These are phyloP conservation scores for Trichoderma guizhouense DNA, from an alignment of 2,329 filamentous ascomycete genomes.

Conservation along the genomic window DNA sequence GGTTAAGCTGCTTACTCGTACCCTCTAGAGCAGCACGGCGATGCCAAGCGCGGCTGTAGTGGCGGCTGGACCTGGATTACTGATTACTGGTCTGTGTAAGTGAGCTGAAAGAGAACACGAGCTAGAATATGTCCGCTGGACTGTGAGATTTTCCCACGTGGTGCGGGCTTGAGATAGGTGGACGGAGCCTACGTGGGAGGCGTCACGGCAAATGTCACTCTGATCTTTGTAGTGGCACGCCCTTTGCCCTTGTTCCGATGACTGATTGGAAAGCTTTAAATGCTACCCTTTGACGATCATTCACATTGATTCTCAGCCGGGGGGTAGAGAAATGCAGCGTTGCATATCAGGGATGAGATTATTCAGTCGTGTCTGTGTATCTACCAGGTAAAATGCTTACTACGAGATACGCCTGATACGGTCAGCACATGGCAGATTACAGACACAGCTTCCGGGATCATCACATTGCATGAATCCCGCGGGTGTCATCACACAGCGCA, in stretches of 20 bases:
- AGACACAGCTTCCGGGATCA: too few species aligned
- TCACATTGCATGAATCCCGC: not conserved
- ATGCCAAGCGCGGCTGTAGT: not conserved
- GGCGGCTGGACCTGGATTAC: not conserved
- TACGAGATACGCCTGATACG: not conserved
- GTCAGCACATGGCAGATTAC: not conserved
- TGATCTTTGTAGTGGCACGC: not conserved
- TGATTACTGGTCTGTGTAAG: not conserved
- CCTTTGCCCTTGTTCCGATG: not conserved
- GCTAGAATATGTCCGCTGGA: not conserved
- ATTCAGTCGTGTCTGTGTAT: not conserved
- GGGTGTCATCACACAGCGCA: not conserved
- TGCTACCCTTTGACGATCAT: not conserved
- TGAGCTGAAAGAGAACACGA: not conserved
- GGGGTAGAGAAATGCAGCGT: not conserved
- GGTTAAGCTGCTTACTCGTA: not conserved
- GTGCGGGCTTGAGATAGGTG: not conserved
- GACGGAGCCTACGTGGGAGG: not conserved
- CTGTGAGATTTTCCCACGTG: not conserved
- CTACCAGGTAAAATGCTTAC: not conserved
- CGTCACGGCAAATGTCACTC: not conserved
- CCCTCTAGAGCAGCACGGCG: not conserved
- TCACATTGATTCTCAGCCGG: not conserved
- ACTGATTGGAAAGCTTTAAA: not conserved
- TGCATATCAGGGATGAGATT: not conserved